Evolutionary conservation across 495 filamentous ascomycete genomes (phyloP).

Genomic region (Melanomma pulvis-pyrius): DNA sequence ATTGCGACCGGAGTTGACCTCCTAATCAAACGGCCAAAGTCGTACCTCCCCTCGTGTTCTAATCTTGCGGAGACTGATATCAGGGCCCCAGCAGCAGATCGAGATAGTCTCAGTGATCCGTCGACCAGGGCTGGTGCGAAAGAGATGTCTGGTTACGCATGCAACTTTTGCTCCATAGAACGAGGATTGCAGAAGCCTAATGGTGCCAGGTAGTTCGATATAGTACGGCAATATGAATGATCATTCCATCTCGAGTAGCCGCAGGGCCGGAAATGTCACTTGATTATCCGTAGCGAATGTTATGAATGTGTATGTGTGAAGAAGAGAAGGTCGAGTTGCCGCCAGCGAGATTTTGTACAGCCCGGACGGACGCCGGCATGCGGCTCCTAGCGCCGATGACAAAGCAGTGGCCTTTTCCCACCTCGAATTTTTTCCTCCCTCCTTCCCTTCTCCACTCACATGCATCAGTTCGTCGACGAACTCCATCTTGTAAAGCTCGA

Average conservation of each 20-base stretch:
- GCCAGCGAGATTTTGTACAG: slow-evolving; percentile 4
- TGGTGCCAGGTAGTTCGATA: slow-evolving; percentile 34
- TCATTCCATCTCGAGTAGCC: slow-evolving; percentile 36
- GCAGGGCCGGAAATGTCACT: slow-evolving; percentile 28
- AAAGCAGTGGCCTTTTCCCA: neutral
- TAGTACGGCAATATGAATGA: slow-evolving; percentile 47
- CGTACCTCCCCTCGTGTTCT: too few species aligned
- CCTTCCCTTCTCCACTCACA: neutral
- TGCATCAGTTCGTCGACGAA: neutral
- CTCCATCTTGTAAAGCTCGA: neutral
- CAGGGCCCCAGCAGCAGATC: neutral
- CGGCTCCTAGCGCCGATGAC: slow-evolving; percentile 6
- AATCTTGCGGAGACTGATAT: neutral
- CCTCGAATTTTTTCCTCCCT: slow-evolving; percentile 5
- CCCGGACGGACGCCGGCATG: neutral
- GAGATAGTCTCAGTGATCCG: neutral
- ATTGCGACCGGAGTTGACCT: too few species aligned
- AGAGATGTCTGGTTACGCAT: slow-evolving; percentile 42
- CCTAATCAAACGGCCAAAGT: too few species aligned
- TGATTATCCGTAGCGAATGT: slow-evolving; percentile 45
- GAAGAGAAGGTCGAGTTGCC: slow-evolving; percentile 11
- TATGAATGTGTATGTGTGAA: slow-evolving; percentile 41
- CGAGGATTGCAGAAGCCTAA: slow-evolving; percentile 30
- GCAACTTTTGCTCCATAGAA: slow-evolving; percentile 37
- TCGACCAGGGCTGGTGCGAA: neutral